Percentiles rank a stretch among this genome's conserved stretches.
Evolutionary conservation across 2,329 filamentous ascomycete genomes (phyloP).

Genomic region (Clonostachys rhizophaga): DNA sequence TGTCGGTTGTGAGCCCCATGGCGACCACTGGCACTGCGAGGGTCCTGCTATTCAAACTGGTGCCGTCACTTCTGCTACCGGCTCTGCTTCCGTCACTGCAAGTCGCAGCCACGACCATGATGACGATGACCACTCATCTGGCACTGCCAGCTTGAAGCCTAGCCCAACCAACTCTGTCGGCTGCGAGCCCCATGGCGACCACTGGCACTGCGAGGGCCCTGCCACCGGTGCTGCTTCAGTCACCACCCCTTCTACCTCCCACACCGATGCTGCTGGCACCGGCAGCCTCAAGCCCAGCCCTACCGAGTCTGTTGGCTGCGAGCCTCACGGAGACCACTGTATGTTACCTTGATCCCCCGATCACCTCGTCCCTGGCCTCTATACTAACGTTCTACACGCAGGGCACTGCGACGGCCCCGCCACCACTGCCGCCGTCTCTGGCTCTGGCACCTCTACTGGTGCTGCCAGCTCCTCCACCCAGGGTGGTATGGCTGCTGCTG

Average conservation of each 20-base stretch:
- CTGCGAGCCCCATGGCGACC: constrained; percentile 12
- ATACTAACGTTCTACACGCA: neutral
- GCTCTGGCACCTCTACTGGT: neutral
- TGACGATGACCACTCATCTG: neutral
- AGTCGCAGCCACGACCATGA: constrained; percentile 27
- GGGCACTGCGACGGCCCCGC: constrained; percentile 13
- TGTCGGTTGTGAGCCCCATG: constrained; percentile 26
- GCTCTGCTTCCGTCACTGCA: constrained; percentile 21
- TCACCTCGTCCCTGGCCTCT: neutral
- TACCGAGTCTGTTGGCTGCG: constrained; percentile 12
- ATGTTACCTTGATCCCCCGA: no score
- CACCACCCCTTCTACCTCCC: constrained; percentile 21
- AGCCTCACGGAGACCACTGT: neutral
- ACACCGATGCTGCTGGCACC: constrained; percentile 21
- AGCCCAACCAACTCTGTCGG: neutral
- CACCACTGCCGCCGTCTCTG: neutral
- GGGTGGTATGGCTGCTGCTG: neutral
- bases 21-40: constrained; percentile 23
- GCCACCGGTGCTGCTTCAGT: constrained; percentile 19
- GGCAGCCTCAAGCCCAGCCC: neutral
- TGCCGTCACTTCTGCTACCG: constrained; percentile 1
- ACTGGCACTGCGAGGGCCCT: neutral
- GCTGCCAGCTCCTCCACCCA: neutral
- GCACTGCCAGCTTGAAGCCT: no score
- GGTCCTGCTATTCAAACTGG: neutral